Evolutionary conservation across 2,329 filamentous ascomycete species (phyloP), one percentile per base, ranked within the genome.

Genomic region (Colletotrichum acutatum): DNA sequence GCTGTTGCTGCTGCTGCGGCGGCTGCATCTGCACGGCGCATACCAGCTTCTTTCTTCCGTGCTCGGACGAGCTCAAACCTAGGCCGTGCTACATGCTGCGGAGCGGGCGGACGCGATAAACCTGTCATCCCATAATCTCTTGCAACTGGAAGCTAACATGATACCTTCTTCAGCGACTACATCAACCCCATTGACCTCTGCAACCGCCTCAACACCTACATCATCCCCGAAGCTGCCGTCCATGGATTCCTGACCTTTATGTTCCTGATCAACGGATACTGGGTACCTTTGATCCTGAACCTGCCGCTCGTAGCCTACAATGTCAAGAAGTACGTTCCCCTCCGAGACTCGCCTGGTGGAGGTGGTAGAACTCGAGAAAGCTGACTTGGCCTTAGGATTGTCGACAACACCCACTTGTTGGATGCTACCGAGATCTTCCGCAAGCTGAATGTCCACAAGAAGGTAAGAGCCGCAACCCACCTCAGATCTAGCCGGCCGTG

Each of bases 151-250:
- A 53, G 79, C 80, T 83, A 80, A 83, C 78, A 49, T 24, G 73
- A 34, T 32, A 12, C 22, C 64, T 69, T 68, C 42, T 74, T 72
- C 82, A 98, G 95, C 87, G 97, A 99, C 87, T 99, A 99, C 87
- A 99, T 99, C 88, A 99, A 99, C 89, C 97, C 97, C 58, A 99
- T 99, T 88, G 97, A 99, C 80, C 95, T 99, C 77, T 99, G 97
- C 93, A 99, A 99, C 92, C 95, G 97, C 80, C 93, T 99, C 78
- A 99, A 99, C 90, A 97, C 96, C 83, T 99, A 99, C 88, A 99
- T 99, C 83, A 93, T 99, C 81, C 97, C 97, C 82, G 97, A 99
- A 90, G 97, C 97, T 80, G 96, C 95, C 77, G 96, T 99, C 76
- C 97, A 99, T 84, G 96, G 93, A 77, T 97, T 98, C 89, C 86